phyloP scores from a whole-genome alignment of 2,329 filamentous ascomycete genomes.

The Colletotrichum costaricense region DNA sequence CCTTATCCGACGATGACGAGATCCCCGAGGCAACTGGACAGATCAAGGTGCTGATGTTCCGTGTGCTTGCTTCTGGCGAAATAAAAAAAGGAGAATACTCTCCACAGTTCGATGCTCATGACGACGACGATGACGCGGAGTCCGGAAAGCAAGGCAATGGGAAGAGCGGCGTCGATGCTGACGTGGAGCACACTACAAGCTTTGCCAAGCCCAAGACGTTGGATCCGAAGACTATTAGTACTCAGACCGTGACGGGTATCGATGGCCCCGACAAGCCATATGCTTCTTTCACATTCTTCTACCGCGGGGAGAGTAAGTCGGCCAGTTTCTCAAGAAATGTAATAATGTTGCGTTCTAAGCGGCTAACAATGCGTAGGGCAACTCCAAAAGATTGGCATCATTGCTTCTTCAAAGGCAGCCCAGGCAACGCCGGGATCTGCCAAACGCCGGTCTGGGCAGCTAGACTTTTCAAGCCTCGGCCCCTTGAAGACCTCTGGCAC shows the following conservation, averaged over 20 bases:
- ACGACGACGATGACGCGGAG: slow-evolving; percentile 83
- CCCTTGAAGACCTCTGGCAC: slow-evolving; percentile 89
- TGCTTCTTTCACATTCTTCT: slow-evolving; percentile 97
- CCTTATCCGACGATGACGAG: slow-evolving; percentile 82
- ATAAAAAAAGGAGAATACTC: slow-evolving; percentile 99
- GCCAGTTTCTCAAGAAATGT: background rate
- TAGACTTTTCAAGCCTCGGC: slow-evolving; percentile 86
- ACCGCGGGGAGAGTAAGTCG: slow-evolving; percentile 89
- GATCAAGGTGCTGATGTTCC: slow-evolving; percentile 97
- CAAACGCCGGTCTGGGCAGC: slow-evolving; percentile 85
- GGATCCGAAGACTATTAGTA: slow-evolving; percentile 97
- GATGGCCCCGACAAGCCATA: slow-evolving; percentile 97
- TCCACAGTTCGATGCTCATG: slow-evolving; percentile 95
- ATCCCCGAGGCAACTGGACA: slow-evolving; percentile 95
- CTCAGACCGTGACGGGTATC: slow-evolving; percentile 98
- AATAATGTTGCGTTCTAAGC: background rate
- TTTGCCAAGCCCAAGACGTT: slow-evolving; percentile 97
- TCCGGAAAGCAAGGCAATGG: slow-evolving; percentile 62
- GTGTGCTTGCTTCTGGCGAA: slow-evolving; percentile 93
- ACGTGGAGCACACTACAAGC: slow-evolving; percentile 96
- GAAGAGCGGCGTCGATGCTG: slow-evolving; percentile 75
- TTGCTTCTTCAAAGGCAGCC: slow-evolving; percentile 74
- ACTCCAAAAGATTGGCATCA: slow-evolving; percentile 95
- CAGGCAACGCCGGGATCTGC: slow-evolving; percentile 69
- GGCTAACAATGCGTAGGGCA: slow-evolving; percentile 70